Percentiles rank a stretch among this genome's conserved stretches.
Evolutionary conservation across 2,329 filamentous ascomycete genomes (phyloP).

Genomic region (Thelonectria discophora): DNA sequence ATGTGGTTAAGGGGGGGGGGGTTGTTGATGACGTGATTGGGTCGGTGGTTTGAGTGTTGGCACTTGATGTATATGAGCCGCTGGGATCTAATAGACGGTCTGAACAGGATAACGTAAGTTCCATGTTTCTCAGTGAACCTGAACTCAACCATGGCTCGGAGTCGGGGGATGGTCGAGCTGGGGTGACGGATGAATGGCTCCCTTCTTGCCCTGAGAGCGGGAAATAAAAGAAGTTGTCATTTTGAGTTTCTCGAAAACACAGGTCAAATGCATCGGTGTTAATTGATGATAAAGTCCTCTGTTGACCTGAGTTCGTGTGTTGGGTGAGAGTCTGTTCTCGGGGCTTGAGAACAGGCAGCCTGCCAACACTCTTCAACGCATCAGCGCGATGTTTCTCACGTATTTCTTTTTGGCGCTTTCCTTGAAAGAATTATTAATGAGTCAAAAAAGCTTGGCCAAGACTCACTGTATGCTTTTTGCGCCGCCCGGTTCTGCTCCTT

Average conservation of each 20-base stretch:
- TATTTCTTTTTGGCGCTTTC: constrained; percentile 32
- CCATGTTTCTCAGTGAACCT: neutral
- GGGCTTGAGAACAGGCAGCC: neutral
- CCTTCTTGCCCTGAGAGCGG: neutral
- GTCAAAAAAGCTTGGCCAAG: neutral
- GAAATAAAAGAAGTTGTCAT: neutral
- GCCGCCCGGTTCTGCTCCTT: constrained; percentile 41
- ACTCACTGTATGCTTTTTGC: constrained; percentile 38
- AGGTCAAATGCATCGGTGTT: neutral
- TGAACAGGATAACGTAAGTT: neutral
- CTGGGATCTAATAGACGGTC: neutral
- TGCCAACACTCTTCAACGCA: neutral
- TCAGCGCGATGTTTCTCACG: constrained; percentile 2
- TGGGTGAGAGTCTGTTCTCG: neutral
- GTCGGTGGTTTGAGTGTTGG: neutral
- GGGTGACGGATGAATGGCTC: neutral
- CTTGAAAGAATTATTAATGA: constrained; percentile 10
- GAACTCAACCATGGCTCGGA: too few relatives aligned
- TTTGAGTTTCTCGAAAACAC: too few relatives aligned
- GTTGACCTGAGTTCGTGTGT: neutral
- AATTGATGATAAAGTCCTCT: too few relatives aligned
- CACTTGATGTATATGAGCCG: neutral
- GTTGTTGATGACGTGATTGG: neutral
- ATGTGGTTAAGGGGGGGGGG: too few relatives aligned
- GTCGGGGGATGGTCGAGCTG: neutral